Conservation (phyloP, 306 rosid genomes). For the Trifolium dubium region DNA sequence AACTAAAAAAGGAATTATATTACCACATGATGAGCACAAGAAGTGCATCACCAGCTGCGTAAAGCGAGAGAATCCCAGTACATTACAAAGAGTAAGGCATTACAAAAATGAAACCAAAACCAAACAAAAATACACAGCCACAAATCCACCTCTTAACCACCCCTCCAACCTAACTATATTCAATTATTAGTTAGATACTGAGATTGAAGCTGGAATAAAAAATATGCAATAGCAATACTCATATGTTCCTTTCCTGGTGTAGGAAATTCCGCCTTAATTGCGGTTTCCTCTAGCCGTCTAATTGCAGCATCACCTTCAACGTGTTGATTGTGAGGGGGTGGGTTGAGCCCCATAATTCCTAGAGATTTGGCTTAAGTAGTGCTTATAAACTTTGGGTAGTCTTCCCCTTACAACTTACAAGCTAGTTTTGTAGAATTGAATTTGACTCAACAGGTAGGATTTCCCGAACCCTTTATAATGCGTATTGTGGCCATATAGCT, state of each 20-base stretch:
- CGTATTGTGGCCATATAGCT: not conserved
- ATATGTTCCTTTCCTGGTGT: not conserved
- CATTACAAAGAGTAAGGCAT: too few species aligned
- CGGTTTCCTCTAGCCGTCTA: not conserved
- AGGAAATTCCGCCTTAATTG: not conserved
- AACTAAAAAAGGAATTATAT: too few species aligned
- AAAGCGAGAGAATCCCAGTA: too few species aligned
- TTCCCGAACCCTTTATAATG: not conserved
- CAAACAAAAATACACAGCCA: too few species aligned
- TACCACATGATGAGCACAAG: too few species aligned
- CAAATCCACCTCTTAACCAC: too few species aligned
- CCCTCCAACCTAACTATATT: not conserved
- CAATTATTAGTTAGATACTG: not conserved
- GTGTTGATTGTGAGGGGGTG: too few species aligned
- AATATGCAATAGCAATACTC: slow-evolving; percentile 6
- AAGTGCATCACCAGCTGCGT: too few species aligned
- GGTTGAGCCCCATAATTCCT: not conserved
- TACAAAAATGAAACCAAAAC: too few species aligned
- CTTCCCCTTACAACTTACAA: too few species aligned
- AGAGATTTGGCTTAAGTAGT: not conserved
- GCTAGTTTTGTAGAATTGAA: too few species aligned
- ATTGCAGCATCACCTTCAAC: not conserved
- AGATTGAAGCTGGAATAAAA: slow-evolving; percentile 9
- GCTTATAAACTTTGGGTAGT: not conserved
- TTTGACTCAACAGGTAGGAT: not conserved